Evolutionary conservation across 2,329 filamentous ascomycete species (phyloP).

Genomic region (Stemphylium lycopersici): DNA sequence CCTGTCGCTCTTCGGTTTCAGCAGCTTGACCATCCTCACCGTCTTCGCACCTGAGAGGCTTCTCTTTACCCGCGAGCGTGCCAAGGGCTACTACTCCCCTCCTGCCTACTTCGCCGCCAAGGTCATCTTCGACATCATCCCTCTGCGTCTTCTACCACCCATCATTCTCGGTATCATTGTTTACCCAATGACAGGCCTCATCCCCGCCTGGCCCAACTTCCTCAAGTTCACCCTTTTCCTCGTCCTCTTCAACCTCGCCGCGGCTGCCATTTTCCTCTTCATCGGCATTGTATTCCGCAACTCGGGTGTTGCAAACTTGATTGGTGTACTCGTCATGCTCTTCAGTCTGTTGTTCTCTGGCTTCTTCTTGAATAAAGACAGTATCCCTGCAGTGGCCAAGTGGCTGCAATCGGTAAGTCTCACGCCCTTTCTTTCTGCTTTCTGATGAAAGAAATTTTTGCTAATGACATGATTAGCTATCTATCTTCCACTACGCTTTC

Average conservation of each 20-base stretch:
- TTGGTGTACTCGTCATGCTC: conserved; percentile 95
- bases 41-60: conserved; percentile 92
- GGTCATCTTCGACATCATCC: conserved; percentile 97
- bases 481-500: conserved; percentile 98
- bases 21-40: conserved; percentile 88
- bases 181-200: conserved; percentile 96
- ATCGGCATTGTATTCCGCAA: conserved; percentile 96
- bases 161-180: conserved; percentile 95
- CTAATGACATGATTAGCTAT: conserved; percentile 62
- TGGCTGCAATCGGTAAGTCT: conserved; percentile 82
- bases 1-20: conserved; percentile 94
- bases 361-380: conserved; percentile 90
- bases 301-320: conserved; percentile 85
- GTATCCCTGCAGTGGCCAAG: conserved; percentile 80
- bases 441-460: background rate
- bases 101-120: conserved; percentile 94
- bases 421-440: background rate
- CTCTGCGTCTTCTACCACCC: conserved; percentile 90
- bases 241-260: conserved; percentile 94
- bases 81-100: conserved; percentile 95
- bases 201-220: conserved; percentile 82
- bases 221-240: conserved; percentile 89
- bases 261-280: conserved; percentile 90
- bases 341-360: conserved; percentile 96
- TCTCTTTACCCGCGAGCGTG: conserved; percentile 89